These are phyloP conservation scores for Pugionium cornutum DNA, from an alignment of 345 rosid species.

Conservation along the genomic window DNA sequence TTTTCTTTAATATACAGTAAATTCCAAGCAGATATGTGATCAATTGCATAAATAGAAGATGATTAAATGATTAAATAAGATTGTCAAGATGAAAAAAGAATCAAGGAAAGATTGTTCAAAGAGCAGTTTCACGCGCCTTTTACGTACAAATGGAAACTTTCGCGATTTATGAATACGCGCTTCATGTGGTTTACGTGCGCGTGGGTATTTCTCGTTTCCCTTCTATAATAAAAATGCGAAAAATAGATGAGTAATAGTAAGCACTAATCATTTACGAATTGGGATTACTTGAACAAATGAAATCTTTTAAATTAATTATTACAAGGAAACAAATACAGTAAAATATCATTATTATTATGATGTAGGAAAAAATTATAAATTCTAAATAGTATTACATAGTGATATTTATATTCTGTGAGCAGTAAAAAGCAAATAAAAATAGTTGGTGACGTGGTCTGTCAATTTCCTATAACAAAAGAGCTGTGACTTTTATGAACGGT, in stretches of 20 bases:
- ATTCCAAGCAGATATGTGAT: background rate
- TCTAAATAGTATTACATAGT: background rate
- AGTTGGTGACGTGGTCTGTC: slow-evolving; percentile 30
- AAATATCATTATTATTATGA: too few relatives aligned
- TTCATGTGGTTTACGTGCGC: slow-evolving; percentile 3
- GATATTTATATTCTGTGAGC: background rate
- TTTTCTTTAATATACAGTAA: background rate
- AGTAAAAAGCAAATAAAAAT: slow-evolving; percentile 11
- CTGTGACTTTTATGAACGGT: slow-evolving; percentile 35
- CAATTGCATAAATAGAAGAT: background rate
- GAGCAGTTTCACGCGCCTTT: slow-evolving; percentile 11
- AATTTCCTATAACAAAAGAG: slow-evolving; percentile 24
- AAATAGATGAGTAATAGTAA: background rate
- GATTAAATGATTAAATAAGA: background rate
- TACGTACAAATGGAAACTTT: too few relatives aligned
- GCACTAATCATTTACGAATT: background rate
- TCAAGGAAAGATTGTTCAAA: background rate
- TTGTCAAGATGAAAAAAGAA: background rate
- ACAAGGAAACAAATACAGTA: too few relatives aligned
- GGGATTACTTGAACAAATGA: too few relatives aligned
- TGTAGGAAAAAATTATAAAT: background rate
- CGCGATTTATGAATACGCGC: too few relatives aligned
- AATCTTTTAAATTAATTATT: too few relatives aligned
- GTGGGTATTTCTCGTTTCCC: background rate
- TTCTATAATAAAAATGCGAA: background rate